phyloP scores from a whole-genome alignment of 805 yeast species.

The Priceomyces castillae region DNA sequence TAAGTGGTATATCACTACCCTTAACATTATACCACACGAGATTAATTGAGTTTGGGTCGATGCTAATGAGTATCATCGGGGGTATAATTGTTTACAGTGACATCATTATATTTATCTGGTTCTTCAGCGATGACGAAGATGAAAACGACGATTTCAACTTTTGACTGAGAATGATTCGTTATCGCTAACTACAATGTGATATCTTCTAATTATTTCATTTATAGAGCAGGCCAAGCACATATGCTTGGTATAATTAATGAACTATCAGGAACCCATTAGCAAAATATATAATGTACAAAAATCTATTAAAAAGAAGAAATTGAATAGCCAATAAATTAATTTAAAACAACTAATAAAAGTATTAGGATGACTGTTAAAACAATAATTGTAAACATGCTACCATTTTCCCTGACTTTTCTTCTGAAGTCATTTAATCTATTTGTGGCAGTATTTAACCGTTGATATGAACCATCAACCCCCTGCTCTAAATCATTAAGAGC shows the following conservation, averaged over 20 bases:
- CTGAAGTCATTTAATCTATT: conserved; percentile 30
- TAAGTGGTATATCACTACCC: conserved; percentile 46
- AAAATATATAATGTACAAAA: background rate
- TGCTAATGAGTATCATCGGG: conserved; percentile 43
- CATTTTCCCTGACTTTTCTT: conserved; percentile 37
- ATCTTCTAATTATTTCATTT: background rate
- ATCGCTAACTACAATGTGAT: background rate
- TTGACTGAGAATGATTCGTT: conserved; percentile 11
- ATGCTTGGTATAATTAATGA: background rate
- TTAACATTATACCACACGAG: conserved; percentile 37
- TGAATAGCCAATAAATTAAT: conserved; percentile 16
- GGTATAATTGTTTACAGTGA: conserved; percentile 45
- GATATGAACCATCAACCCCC: conserved; percentile 37
- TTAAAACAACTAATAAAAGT: conserved; percentile 39
- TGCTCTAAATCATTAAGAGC: conserved; percentile 39
- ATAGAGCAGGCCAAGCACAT: background rate
- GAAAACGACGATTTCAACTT: conserved; percentile 46
- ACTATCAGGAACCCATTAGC: background rate
- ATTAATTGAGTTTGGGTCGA: conserved; percentile 36
- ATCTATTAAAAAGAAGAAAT: background rate
- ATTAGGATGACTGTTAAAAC: conserved; percentile 40
- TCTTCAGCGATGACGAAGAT: conserved; percentile 44
- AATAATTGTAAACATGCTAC: conserved; percentile 41
- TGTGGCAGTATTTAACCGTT: conserved; percentile 30
- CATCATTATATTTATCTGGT: conserved; percentile 45